Conservation (phyloP, 768 basidiomycete genomes). For the Termitomyces sp. region DNA sequence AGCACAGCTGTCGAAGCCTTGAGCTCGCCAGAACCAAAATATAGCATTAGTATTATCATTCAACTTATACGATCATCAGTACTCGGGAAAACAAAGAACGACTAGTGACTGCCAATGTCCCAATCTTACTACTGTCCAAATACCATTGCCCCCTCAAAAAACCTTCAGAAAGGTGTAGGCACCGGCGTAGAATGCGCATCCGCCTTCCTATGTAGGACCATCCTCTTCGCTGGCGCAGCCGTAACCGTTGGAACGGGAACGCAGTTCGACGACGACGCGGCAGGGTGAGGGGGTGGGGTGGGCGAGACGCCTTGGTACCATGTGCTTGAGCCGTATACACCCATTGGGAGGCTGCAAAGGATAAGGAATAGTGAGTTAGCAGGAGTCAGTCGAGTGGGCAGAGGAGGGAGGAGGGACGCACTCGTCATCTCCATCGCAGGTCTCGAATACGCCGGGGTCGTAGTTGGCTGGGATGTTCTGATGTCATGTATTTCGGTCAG, state of each 20-base stretch:
- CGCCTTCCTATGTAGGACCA: neutral
- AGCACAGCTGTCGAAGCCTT: no score
- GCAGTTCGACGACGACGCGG: constrained; percentile 66
- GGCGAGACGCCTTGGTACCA: constrained; percentile 59
- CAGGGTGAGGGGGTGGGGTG: constrained; percentile 58
- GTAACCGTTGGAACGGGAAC: constrained; percentile 33
- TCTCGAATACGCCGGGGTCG: constrained; percentile 54
- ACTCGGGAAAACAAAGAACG: no score
- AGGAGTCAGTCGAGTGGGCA: no score
- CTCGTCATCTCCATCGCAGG: constrained; percentile 61
- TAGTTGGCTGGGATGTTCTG: constrained; percentile 77
- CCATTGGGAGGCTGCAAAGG: constrained; percentile 49
- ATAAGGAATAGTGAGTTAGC: neutral
- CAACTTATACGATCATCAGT: no score
- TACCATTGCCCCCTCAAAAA: neutral
- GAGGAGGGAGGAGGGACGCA: constrained; percentile 18
- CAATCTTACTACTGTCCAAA: no score
- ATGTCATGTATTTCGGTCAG: neutral
- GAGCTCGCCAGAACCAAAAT: no score
- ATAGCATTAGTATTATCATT: no score
- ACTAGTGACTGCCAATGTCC: no score
- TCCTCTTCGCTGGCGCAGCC: constrained; percentile 22
- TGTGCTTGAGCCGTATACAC: constrained; percentile 69
- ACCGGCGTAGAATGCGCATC: neutral
- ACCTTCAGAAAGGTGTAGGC: neutral